Evolutionary conservation across 148 eudicot species (phyloP).

Genomic region (Amaranthus palmeri): DNA sequence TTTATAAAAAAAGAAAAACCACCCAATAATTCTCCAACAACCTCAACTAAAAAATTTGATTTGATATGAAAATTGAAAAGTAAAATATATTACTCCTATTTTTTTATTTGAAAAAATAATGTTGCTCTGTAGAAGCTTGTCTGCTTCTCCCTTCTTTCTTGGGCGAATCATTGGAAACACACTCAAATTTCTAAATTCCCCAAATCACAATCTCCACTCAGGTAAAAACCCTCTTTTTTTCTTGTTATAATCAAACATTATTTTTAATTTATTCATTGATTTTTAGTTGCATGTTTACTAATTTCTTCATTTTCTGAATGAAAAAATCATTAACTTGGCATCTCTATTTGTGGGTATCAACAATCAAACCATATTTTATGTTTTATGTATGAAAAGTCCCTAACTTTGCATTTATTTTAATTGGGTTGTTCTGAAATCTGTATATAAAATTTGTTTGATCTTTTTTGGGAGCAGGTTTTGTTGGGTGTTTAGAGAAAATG

Average conservation of each 20-base stretch:
- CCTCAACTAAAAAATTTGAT: too few species aligned
- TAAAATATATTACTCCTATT: too few species aligned
- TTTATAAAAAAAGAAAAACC: neutral
- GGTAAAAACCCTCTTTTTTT: constrained; percentile 8
- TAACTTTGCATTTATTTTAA: too few species aligned
- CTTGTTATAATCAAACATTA: neutral
- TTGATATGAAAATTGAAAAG: neutral
- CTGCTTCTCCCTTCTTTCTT: neutral
- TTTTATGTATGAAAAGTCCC: too few species aligned
- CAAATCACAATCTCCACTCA: constrained; percentile 8
- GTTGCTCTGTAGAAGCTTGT: neutral
- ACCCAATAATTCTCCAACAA: too few species aligned
- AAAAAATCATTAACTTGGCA: neutral
- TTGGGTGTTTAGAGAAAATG: constrained; percentile 36
- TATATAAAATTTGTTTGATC: neutral
- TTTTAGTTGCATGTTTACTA: neutral
- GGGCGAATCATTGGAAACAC: neutral
- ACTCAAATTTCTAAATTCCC: neutral
- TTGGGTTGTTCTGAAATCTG: too few species aligned
- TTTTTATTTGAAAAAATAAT: neutral
- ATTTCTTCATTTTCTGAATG: neutral
- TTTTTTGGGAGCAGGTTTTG: constrained; percentile 13
- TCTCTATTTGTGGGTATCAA: too few species aligned
- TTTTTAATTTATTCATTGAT: neutral
- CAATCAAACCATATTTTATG: too few species aligned